Conservation (phyloP, 2,329 filamentous ascomycete genomes). For the Cadophora malorum region DNA sequence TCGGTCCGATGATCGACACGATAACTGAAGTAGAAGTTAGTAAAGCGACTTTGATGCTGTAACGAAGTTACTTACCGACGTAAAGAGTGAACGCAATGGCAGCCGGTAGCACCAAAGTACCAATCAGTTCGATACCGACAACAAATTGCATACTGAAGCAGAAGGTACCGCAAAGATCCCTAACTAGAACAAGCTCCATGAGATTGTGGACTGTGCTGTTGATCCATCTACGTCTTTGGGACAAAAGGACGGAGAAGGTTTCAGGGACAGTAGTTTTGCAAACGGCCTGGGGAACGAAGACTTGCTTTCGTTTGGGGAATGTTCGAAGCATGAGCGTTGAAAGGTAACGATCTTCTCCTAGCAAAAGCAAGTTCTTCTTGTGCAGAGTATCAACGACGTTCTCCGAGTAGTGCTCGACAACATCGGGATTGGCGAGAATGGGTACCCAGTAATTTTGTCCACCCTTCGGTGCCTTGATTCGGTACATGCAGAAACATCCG, state of each 20-base stretch:
- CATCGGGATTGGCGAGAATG: conserved; percentile 96
- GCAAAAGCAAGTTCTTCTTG: conserved; percentile 91
- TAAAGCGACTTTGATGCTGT: background rate
- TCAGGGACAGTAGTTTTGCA: conserved; percentile 99
- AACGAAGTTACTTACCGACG: conserved; percentile 69
- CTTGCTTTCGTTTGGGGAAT: conserved; percentile 98
- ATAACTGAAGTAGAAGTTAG: conserved; percentile 63
- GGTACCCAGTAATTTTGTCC: conserved; percentile 99
- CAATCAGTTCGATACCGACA: conserved; percentile 92
- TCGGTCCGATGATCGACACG: conserved; percentile 80
- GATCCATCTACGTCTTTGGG: conserved; percentile 96
- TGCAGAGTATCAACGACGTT: conserved; percentile 98
- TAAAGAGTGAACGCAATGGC: conserved; percentile 98
- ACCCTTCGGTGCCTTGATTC: conserved; percentile 98
- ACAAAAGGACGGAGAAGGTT: conserved; percentile 87
- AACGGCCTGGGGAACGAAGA: conserved; percentile 97
- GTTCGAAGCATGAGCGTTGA: conserved; percentile 98
- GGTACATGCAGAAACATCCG: conserved; percentile 99
- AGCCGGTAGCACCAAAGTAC: conserved; percentile 91
- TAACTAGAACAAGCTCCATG: conserved; percentile 94
- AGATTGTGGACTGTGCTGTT: conserved; percentile 99
- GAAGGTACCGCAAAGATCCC: conserved; percentile 97
- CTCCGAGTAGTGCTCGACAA: conserved; percentile 99
- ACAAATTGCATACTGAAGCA: conserved; percentile 99
- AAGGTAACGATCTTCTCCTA: conserved; percentile 94